Conservation (phyloP, 2,329 filamentous ascomycete genomes). For the Escovopsis sp. region DNA sequence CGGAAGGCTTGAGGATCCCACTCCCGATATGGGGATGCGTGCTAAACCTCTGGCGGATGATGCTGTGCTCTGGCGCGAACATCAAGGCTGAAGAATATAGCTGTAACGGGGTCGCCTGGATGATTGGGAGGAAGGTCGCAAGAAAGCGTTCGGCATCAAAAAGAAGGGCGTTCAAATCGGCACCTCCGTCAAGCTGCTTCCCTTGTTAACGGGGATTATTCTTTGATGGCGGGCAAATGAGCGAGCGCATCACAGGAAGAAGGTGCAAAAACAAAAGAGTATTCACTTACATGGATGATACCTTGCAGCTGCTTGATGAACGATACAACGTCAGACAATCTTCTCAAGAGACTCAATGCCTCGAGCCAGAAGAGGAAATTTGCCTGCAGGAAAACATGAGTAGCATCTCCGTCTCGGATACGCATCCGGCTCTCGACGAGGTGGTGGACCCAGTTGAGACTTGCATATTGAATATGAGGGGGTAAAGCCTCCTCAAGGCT, state of each 20-base stretch:
- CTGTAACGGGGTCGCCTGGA: slow-evolving; percentile 10
- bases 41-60: slow-evolving; percentile 3
- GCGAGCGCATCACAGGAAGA: too few relatives aligned
- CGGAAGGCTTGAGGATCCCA: neutral
- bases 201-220: too few relatives aligned
- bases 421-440: slow-evolving; percentile 10
- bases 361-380: slow-evolving; percentile 27
- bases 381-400: slow-evolving; percentile 16
- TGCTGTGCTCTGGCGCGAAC: slow-evolving; percentile 10
- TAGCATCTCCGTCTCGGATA: slow-evolving; percentile 11
- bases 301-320: slow-evolving; percentile 5
- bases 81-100: slow-evolving; percentile 12
- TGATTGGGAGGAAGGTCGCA: slow-evolving; percentile 1
- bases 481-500: neutral
- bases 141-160: slow-evolving; percentile 8
- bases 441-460: slow-evolving; percentile 22
- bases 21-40: neutral
- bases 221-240: too few relatives aligned
- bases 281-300: neutral
- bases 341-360: slow-evolving; percentile 17
- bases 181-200: too few relatives aligned
- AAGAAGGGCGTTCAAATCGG: slow-evolving; percentile 5
- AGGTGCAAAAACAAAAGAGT: too few relatives aligned
- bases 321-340: slow-evolving; percentile 4
- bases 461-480: slow-evolving; percentile 20